Percentiles rank a stretch among this genome's conserved stretches.
These are phyloP conservation scores for Staphylotrichum tortipilum DNA, from an alignment of 495 filamentous ascomycete genomes.

Conservation along the genomic window DNA sequence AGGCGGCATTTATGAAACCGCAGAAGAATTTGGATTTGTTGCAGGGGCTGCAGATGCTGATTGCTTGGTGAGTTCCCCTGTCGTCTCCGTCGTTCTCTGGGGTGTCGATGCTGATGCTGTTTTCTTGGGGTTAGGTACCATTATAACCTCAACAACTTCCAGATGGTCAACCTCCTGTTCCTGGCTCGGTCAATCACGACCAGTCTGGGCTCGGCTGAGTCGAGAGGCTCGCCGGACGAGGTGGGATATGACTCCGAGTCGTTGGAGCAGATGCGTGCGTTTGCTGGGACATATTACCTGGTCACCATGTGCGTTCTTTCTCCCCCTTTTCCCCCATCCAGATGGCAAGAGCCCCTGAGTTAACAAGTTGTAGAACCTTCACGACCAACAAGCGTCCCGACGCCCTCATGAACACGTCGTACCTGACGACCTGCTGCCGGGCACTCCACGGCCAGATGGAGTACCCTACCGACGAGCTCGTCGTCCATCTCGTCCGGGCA, in stretches of 20 bases:
- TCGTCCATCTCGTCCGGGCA: conserved; percentile 21
- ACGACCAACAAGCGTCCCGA: conserved; percentile 28
- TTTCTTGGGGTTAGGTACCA: conserved; percentile 12
- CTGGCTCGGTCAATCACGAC: conserved; percentile 21
- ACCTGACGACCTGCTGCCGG: conserved; percentile 17
- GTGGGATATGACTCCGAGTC: conserved; percentile 3
- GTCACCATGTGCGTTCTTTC: conserved; percentile 19
- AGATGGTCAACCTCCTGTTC: conserved; percentile 27
- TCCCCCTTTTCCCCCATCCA: not conserved
- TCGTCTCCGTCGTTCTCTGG: not conserved
- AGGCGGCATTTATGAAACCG: conserved; percentile 13
- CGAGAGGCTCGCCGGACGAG: not conserved
- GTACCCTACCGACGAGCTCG: conserved; percentile 17
- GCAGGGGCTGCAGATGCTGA: conserved; percentile 22
- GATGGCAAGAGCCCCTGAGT: not conserved
- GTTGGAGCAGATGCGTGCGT: conserved; percentile 24
- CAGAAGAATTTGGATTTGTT: conserved; percentile 20
- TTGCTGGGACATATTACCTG: conserved; percentile 26
- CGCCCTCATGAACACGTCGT: conserved; percentile 21
- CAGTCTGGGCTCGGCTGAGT: conserved; percentile 6
- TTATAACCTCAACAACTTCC: conserved; percentile 22
- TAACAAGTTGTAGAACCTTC: conserved; percentile 12
- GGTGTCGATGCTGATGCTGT: not conserved
- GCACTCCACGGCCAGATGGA: conserved; percentile 16
- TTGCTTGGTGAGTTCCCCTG: conserved; percentile 17